Conservation (phyloP, 306 rosid species). For the Astragalus membranaceus region DNA sequence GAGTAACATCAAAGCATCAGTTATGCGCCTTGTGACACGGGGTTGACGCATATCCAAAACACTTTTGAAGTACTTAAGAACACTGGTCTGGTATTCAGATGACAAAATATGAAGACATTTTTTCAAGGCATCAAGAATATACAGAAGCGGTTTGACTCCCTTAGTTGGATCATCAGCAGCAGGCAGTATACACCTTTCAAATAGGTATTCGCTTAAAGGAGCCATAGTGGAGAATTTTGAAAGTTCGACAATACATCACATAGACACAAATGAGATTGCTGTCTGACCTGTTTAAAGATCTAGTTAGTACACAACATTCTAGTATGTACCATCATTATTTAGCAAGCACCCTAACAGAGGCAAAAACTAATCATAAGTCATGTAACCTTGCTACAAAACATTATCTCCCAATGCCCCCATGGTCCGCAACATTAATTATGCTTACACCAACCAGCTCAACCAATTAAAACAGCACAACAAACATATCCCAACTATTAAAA, state of each 20-base stretch:
- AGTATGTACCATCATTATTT: not conserved
- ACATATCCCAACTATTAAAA: not conserved
- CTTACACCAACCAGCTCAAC: not conserved
- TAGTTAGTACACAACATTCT: constrained; percentile 21
- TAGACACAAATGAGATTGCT: constrained; percentile 62
- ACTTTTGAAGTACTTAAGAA: constrained; percentile 60
- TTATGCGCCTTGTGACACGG: constrained; percentile 60
- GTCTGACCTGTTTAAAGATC: constrained; percentile 58
- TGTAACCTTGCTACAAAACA: not conserved
- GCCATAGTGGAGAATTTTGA: constrained; percentile 41
- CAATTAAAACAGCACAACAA: not conserved
- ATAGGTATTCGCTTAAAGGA: constrained; percentile 56
- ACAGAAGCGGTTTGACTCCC: constrained; percentile 72
- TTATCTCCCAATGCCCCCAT: not conserved
- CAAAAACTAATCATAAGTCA: not conserved
- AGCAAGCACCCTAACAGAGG: not conserved
- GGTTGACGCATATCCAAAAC: constrained; percentile 69
- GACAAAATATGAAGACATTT: constrained; percentile 72
- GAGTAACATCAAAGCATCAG: constrained; percentile 60
- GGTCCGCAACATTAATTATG: not conserved
- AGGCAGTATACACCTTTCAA: constrained; percentile 58
- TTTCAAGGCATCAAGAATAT: constrained; percentile 68
- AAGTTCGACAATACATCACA: constrained; percentile 40
- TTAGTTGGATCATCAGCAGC: constrained; percentile 53
- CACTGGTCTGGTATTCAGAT: constrained; percentile 38